Percentiles rank a stretch among this genome's conserved stretches.
Conservation (phyloP, 495 filamentous ascomycete species). For the Aspergillus hancockii region DNA sequence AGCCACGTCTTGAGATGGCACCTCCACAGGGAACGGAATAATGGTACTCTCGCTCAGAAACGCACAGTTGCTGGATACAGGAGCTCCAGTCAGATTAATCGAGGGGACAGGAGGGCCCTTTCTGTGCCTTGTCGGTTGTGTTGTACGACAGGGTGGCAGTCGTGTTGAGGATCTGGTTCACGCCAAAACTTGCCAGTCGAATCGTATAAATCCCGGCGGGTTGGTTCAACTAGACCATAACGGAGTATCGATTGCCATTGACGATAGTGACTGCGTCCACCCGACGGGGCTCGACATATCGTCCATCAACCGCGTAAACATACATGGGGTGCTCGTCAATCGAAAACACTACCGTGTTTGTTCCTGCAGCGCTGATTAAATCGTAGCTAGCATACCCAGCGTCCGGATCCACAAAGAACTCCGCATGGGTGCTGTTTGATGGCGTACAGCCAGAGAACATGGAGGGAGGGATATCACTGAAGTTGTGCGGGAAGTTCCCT, state of each 20-base stretch:
- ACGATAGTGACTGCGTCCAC: constrained; percentile 37
- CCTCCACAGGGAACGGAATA: constrained; percentile 42
- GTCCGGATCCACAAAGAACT: constrained; percentile 30
- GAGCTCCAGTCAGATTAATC: constrained; percentile 39
- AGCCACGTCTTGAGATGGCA: constrained; percentile 42
- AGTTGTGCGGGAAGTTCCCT: not conserved
- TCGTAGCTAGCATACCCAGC: constrained; percentile 35
- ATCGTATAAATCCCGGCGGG: constrained; percentile 38
- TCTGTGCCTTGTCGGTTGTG: constrained; percentile 16
- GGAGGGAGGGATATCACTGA: constrained; percentile 6
- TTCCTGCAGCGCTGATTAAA: constrained; percentile 28
- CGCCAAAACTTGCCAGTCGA: constrained; percentile 33
- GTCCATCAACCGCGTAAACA: constrained; percentile 45
- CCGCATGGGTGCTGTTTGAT: constrained; percentile 18
- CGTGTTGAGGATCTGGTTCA: constrained; percentile 39
- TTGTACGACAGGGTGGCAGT: constrained; percentile 34
- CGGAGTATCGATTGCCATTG: constrained; percentile 39
- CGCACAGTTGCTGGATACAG: constrained; percentile 34
- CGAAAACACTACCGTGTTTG: constrained; percentile 30
- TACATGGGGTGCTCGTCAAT: constrained; percentile 46
- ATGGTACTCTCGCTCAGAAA: constrained; percentile 40
- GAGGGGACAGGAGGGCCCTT: constrained; percentile 35
- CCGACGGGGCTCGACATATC: constrained; percentile 34
- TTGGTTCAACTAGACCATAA: constrained; percentile 38
- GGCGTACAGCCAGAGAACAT: constrained; percentile 27